Conservation (phyloP, 2,329 filamentous ascomycete genomes). For the Pseudocercospora fijiensis region DNA sequence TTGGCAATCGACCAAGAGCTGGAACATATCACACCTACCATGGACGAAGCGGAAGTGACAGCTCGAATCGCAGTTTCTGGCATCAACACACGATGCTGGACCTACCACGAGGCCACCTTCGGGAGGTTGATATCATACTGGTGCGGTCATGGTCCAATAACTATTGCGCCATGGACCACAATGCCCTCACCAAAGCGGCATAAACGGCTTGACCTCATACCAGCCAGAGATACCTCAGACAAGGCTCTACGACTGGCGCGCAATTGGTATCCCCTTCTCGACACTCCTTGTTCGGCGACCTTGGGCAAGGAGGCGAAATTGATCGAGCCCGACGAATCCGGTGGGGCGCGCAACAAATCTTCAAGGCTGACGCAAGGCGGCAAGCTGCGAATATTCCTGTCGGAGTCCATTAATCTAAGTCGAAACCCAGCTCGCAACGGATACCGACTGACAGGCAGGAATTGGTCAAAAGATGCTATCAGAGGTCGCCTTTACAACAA, state of each 20-base stretch:
- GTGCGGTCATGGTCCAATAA: conserved; percentile 1
- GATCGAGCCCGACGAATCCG: background rate
- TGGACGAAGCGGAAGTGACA: background rate
- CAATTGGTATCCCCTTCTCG: background rate
- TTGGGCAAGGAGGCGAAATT: background rate
- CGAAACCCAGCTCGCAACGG: background rate
- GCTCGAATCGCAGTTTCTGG: background rate
- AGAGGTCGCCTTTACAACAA: conserved; percentile 1
- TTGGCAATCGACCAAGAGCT: background rate
- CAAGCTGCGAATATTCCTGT: background rate
- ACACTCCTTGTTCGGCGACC: background rate
- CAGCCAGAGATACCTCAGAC: background rate
- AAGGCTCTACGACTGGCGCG: background rate
- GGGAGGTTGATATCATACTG: background rate
- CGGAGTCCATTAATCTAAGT: background rate
- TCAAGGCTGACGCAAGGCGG: background rate
- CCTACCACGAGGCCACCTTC: background rate
- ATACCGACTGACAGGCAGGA: background rate
- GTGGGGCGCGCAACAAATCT: background rate
- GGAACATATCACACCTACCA: background rate
- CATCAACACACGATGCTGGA: conserved; percentile 1
- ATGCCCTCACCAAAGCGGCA: background rate
- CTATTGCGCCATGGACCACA: background rate
- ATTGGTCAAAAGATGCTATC: background rate
- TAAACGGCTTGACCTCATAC: background rate